These are phyloP conservation scores for Ophiorrhiza pumila DNA, from an alignment of 257 asterid genomes.

Conservation along the genomic window DNA sequence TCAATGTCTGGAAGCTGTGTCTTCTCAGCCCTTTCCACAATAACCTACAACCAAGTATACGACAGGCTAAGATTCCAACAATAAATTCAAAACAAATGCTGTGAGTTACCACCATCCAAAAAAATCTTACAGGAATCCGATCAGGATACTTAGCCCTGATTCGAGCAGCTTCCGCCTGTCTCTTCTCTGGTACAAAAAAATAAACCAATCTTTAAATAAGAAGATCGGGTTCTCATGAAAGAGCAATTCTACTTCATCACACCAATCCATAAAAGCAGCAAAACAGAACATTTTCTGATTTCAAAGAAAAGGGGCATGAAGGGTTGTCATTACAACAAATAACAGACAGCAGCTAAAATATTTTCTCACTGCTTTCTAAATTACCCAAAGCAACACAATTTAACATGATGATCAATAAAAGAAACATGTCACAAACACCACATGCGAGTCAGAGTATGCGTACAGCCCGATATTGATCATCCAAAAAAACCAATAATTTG, in stretches of 20 bases:
- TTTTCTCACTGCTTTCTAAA: background rate
- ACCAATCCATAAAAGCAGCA: background rate
- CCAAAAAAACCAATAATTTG: too few relatives aligned
- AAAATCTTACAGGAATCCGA: constrained; percentile 35
- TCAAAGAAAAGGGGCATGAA: background rate
- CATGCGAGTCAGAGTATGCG: background rate
- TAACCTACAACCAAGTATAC: constrained; percentile 27
- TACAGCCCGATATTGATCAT: too few relatives aligned
- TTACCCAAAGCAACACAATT: background rate
- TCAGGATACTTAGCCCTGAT: constrained; percentile 44
- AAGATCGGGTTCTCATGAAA: background rate
- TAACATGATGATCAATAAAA: background rate
- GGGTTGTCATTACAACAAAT: background rate
- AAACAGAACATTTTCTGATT: background rate
- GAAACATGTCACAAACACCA: background rate
- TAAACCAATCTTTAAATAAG: too few relatives aligned
- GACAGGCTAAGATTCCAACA: background rate
- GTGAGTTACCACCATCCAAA: background rate
- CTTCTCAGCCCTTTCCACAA: constrained; percentile 41
- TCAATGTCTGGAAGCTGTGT: constrained; percentile 45
- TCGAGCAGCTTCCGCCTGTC: constrained; percentile 42
- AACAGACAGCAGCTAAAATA: background rate
- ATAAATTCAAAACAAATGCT: background rate
- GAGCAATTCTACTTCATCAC: background rate
- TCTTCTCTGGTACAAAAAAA: constrained; percentile 22